A percentile compares a stretch with the other conserved stretches of the same genome.
Evolutionary conservation across 2,329 filamentous ascomycete species (phyloP).

Genomic region (Colletotrichum sp.): DNA sequence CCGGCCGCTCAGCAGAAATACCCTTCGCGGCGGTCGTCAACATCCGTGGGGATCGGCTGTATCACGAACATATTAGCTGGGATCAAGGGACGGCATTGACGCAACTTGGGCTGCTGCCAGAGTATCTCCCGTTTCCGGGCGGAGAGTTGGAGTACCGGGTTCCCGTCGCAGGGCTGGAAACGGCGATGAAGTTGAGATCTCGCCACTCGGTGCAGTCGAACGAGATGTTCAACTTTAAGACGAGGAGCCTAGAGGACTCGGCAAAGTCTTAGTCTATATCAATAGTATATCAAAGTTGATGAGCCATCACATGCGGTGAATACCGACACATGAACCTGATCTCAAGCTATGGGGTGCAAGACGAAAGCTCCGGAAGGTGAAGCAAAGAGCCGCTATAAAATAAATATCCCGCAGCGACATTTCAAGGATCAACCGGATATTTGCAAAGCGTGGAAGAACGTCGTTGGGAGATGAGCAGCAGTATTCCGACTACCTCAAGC

Average conservation of each 20-base stretch:
- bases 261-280: not conserved
- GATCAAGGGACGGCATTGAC: conserved; percentile 68
- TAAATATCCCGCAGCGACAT: no score
- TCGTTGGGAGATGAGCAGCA: no score
- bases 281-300: not conserved
- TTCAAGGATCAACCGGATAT: no score
- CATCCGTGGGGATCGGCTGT: conserved; percentile 66
- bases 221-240: conserved; percentile 29
- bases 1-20: conserved; percentile 56
- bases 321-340: no score
- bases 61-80: conserved; percentile 72
- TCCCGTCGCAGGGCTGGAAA: conserved; percentile 33
- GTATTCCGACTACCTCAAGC: no score
- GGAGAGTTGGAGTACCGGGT: conserved; percentile 29
- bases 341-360: no score
- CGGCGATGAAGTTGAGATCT: conserved; percentile 34
- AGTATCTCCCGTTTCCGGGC: conserved; percentile 65
- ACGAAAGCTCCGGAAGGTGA: no score
- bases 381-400: fast-evolving
- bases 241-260: not conserved
- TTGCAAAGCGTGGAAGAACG: no score
- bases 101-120: conserved; percentile 58
- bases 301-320: no score
- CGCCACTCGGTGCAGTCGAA: conserved; percentile 32
- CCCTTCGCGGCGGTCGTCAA: conserved; percentile 68